A percentile compares a stretch with the other conserved stretches of the same genome.
phyloP scores from a whole-genome alignment of 305 asterid genomes.

The Fraxinus dipetala region DNA sequence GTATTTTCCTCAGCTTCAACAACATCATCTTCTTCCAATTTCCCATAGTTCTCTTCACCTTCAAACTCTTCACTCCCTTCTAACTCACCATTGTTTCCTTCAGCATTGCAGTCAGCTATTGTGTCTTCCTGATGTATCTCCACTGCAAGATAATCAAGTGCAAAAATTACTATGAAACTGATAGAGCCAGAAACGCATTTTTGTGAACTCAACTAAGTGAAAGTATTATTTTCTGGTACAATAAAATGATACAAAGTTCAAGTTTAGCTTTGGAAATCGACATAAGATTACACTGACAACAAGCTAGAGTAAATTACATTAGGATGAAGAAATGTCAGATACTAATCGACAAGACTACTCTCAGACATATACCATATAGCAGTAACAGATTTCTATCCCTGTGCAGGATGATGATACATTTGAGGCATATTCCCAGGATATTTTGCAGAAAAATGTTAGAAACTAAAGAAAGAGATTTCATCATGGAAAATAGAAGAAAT shows the following conservation, averaged over 20 bases:
- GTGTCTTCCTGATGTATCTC: constrained; percentile 16
- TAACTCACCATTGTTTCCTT: constrained; percentile 30
- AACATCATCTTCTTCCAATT: constrained; percentile 32
- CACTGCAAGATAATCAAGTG: constrained; percentile 35
- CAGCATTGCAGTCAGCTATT: constrained; percentile 2
- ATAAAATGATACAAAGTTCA: not conserved
- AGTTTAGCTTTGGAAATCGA: not conserved
- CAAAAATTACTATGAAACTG: constrained; percentile 14
- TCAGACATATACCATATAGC: not conserved
- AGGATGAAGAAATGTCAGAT: not conserved
- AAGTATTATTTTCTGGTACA: not conserved
- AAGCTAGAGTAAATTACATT: not conserved
- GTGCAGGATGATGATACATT: not conserved
- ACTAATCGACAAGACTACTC: not conserved
- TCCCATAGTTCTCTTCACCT: constrained; percentile 34
- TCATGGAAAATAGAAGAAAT: not conserved
- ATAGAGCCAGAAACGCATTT: constrained; percentile 10
- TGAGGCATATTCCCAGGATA: not conserved
- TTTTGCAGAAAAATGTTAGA: not conserved
- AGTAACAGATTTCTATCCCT: not conserved
- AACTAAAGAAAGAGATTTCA: not conserved
- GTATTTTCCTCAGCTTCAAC: constrained; percentile 25
- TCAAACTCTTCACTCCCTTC: constrained; percentile 22
- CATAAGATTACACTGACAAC: not conserved
- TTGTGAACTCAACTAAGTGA: not conserved